Conservation (phyloP, 1,139 yeast genomes). For the Kluyveromyces sp. region DNA sequence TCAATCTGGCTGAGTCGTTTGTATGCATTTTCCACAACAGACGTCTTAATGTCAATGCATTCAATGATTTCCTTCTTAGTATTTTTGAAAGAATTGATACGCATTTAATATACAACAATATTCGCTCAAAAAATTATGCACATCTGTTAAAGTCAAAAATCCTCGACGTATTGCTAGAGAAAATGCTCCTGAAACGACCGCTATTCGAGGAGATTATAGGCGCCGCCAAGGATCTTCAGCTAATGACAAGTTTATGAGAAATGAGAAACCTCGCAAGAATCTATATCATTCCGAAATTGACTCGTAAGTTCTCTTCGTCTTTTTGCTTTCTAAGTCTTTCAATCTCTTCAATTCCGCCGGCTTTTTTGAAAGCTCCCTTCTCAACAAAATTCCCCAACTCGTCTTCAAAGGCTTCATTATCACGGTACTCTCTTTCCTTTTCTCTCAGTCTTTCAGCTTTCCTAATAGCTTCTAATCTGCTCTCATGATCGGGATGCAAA, state of each 20-base stretch:
- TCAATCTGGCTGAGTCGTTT: constrained; percentile 18
- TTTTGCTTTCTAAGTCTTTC: constrained; percentile 62
- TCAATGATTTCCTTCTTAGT: constrained; percentile 5
- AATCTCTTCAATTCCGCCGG: constrained; percentile 85
- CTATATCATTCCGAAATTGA: constrained; percentile 29
- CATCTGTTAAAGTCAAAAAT: not conserved
- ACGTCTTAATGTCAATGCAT: constrained; percentile 1
- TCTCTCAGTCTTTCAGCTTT: constrained; percentile 78
- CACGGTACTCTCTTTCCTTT: constrained; percentile 56
- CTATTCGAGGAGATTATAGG: not conserved
- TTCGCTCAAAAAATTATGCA: not conserved
- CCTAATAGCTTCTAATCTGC: constrained; percentile 79
- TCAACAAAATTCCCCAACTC: constrained; percentile 85
- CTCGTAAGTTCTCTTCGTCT: constrained; percentile 62
- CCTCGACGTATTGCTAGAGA: not conserved
- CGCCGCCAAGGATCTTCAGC: not conserved
- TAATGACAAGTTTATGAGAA: not conserved
- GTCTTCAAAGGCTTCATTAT: constrained; percentile 64
- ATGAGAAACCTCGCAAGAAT: not conserved
- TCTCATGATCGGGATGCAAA: constrained; percentile 74
- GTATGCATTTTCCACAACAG: constrained; percentile 9
- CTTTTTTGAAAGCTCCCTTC: constrained; percentile 62
- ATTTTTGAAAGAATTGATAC: not conserved
- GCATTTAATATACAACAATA: not conserved
- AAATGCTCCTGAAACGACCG: not conserved